Percentiles rank a stretch among this genome's conserved stretches.
phyloP scores from a whole-genome alignment of 805 yeast genomes.

The Monosporozyma aquatica region DNA sequence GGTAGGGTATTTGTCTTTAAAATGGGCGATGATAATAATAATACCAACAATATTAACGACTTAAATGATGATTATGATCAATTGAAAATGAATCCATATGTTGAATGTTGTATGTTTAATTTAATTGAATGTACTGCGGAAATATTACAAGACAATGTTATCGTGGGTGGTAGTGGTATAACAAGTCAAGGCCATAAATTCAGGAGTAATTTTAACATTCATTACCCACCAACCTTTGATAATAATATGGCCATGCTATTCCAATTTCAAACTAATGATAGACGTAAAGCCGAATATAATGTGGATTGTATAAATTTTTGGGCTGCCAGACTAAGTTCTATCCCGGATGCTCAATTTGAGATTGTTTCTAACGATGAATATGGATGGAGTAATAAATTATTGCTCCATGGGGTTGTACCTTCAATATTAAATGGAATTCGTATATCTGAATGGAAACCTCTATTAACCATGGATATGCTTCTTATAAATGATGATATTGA shows the following conservation, averaged over 20 bases:
- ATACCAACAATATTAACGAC: background rate
- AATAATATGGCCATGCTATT: slow-evolving; percentile 32
- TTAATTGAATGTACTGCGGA: slow-evolving; percentile 24
- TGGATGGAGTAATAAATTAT: slow-evolving; percentile 51
- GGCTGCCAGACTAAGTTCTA: slow-evolving; percentile 78
- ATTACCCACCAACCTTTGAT: slow-evolving; percentile 16
- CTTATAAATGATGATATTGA: slow-evolving; percentile 19
- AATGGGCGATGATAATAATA: background rate
- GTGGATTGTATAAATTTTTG: slow-evolving; percentile 79
- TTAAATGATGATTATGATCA: slow-evolving; percentile 6
- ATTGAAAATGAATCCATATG: slow-evolving; percentile 4
- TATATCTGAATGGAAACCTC: slow-evolving; percentile 17
- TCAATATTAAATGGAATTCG: background rate
- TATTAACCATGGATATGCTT: slow-evolving; percentile 16
- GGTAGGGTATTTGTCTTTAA: slow-evolving; percentile 23
- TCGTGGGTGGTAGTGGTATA: too few species aligned
- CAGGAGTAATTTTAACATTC: slow-evolving; percentile 18
- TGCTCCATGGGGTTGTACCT: too few species aligned
- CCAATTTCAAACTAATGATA: slow-evolving; percentile 57
- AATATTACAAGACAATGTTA: slow-evolving; percentile 23
- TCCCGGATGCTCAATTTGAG: slow-evolving; percentile 60
- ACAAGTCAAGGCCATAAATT: background rate
- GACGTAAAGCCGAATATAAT: slow-evolving; percentile 58
- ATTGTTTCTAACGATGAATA: slow-evolving; percentile 66
- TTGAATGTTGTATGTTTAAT: slow-evolving; percentile 15